phyloP scores from a whole-genome alignment of 257 asterid species.

The Solanum sparsipilum region DNA sequence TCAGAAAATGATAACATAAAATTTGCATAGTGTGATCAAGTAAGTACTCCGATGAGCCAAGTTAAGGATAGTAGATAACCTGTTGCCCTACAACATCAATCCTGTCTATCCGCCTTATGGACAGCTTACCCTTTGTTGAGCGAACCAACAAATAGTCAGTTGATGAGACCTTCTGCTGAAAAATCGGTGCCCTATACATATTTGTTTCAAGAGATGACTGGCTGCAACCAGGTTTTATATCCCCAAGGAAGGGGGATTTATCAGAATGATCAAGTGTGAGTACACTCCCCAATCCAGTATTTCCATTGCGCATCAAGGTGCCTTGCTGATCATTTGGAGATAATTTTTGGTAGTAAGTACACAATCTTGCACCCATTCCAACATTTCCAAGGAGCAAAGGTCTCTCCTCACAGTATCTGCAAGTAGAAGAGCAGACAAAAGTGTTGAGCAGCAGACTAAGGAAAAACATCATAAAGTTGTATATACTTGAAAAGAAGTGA shows the following conservation, averaged over 20 bases:
- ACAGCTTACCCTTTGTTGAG: slow-evolving; percentile 95
- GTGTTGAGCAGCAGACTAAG: background rate
- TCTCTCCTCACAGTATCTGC: slow-evolving; percentile 95
- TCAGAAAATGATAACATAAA: background rate
- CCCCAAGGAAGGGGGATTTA: slow-evolving; percentile 98
- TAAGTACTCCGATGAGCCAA: background rate
- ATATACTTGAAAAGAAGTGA: background rate
- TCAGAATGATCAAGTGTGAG: slow-evolving; percentile 84
- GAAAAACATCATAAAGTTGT: background rate
- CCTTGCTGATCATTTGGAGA: slow-evolving; percentile 70
- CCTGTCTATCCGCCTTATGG: slow-evolving; percentile 96
- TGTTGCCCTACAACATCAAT: slow-evolving; percentile 97
- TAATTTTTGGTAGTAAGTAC: slow-evolving; percentile 89
- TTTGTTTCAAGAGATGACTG: slow-evolving; percentile 94
- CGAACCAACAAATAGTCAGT: slow-evolving; percentile 94
- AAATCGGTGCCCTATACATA: slow-evolving; percentile 92
- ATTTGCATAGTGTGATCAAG: background rate
- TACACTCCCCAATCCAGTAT: slow-evolving; percentile 75
- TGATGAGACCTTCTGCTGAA: slow-evolving; percentile 77
- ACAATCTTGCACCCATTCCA: slow-evolving; percentile 98
- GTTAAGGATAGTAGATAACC: slow-evolving; percentile 27
- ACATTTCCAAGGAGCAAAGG: slow-evolving; percentile 91
- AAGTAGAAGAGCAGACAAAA: slow-evolving; percentile 4
- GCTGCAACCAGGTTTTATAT: slow-evolving; percentile 79
- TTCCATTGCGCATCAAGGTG: slow-evolving; percentile 56